Base-by-base conservation (phyloP, 257 asterid species). In the Cynanchum wilfordii region DNA sequence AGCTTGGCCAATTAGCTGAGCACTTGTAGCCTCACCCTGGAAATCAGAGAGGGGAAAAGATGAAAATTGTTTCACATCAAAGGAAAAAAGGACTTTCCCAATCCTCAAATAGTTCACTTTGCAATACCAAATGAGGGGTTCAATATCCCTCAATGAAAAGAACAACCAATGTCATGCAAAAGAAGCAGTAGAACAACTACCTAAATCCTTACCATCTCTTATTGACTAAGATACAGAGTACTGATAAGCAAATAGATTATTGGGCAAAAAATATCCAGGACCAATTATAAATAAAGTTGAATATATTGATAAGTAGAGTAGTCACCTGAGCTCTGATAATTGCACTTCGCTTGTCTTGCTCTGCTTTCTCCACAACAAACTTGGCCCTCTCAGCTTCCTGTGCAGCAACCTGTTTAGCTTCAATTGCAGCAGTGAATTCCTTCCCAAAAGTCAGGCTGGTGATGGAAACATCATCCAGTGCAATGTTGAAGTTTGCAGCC, bases 21-120 rank as follows among this genome's bases (percentile, higher is more conserved):
- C 98, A 84, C 98, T 93, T 89, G 84, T 90, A 65, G 98, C 98
- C 81, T 93, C 97, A 79, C 98, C 98, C 98, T 93, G 88, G 66
- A 42, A 45, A 54, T 50, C 75, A 76, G 22, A 17, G 4, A 11
- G 22, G 70, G 16, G 68, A 36, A 74, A 45, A 15, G 38, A 19
- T 52, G 24, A 66, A 64, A 7, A 36, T 52, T 49, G 33, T 55
- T 49, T 15, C 25, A 49, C 30, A 33, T n/a, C 11, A 67, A 24
- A 67, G 10, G 40, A 25, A 33, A 33, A 33, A 33, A 33, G 5
- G 4, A 4, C 20, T 67, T 15, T 33, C n/a, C 54, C 36, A 27
- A 15, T 20, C 19, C 1, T 10, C 13, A 40, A 13, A 42, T 8
- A 15, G 52, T 9, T 40, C 70, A 2, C 42, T 66, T 49, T 8